Evolutionary conservation across 352 stramenopile genomes (phyloP), one percentile per base, ranked within the genome.

Genomic region (Globisporangium radiosum): DNA sequence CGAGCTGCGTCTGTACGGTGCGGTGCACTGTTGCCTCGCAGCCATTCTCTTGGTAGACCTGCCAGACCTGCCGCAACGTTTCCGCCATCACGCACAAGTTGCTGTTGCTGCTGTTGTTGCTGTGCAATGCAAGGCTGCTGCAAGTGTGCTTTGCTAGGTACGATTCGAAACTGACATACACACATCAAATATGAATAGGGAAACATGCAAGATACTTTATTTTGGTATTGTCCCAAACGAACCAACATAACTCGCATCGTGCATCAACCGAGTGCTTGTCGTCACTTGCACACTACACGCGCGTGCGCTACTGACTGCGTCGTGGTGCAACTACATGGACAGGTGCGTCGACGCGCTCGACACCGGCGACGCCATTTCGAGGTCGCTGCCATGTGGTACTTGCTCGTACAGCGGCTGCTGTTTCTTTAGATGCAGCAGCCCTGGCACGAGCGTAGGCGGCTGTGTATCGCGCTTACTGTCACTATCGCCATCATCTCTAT

Each of bases 391-490:
- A 4, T 43, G 39, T 0, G 78, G 73, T 9, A 89, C 54, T 61
- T 76, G 80, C 55, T 77, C 70, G 64, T 89, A 89, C 39, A 84
- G 73, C 52, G 15, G 10, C 47, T 73, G 69, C 47, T 73, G 69
- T 64, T 85, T 87, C 56, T 81, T 85, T 19, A 72, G 51, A 45
- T 85, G 72, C 66, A 81, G 59, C 2, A 69, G 65, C 11, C 53
- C 59, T 5, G 65, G 66, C 8, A n/a, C 45, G 4, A 49, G 45
- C 45, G 45, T 25, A 7, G 11, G 14, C 1, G 10, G 10, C 7
- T n/a, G 5, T 9, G 45, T 14, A 9, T 8, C 45, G n/a, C n/a
- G 49, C 13, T 48, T 59, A 14, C 33, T 59, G n/a, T 33, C 36
- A 7, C 53, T 25, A 9, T 40, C 6, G 38, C 56, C 42, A 36